Evolutionary conservation across 208 protist genomes (phyloP).

Genomic region (Trypanosomatidae sp.): DNA sequence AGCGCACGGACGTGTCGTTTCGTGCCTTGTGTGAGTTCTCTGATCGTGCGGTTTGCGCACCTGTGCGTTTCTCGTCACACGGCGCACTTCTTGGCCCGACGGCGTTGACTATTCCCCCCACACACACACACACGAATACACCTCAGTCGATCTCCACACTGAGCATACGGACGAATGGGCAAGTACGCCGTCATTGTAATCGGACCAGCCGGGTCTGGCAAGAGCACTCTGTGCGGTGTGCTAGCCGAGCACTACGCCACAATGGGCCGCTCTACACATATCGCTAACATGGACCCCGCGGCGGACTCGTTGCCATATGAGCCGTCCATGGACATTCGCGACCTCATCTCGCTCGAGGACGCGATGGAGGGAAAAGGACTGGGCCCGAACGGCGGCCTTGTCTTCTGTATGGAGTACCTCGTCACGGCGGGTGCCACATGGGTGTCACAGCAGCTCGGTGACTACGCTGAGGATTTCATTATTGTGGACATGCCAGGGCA

Average conservation of each 20-base stretch:
- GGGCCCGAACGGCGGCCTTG: slow-evolving; percentile 98
- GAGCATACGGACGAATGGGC: slow-evolving; percentile 41
- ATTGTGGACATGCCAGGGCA: slow-evolving; percentile 99
- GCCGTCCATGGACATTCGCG: slow-evolving; percentile 92
- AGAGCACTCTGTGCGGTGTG: slow-evolving; percentile 89
- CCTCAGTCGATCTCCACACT: neutral
- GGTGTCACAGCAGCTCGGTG: slow-evolving; percentile 93
- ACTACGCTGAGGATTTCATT: slow-evolving; percentile 96
- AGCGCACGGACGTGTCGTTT: neutral
- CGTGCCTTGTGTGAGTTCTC: neutral
- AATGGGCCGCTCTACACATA: slow-evolving; percentile 85
- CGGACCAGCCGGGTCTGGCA: slow-evolving; percentile 92
- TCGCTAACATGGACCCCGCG: slow-evolving; percentile 99
- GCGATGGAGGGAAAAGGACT: slow-evolving; percentile 91
- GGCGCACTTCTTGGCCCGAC: neutral
- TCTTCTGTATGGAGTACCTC: slow-evolving; percentile 99
- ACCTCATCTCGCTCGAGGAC: slow-evolving; percentile 95
- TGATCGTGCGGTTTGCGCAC: neutral
- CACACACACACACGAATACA: neutral
- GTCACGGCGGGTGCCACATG: slow-evolving; percentile 92
- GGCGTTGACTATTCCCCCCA: neutral
- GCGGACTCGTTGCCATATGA: slow-evolving; percentile 94
- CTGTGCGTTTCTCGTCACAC: neutral
- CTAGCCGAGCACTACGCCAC: slow-evolving; percentile 85
- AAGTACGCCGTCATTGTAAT: slow-evolving; percentile 92